phyloP scores from a whole-genome alignment of 2,329 filamentous ascomycete species.

The Aspergillus arachidicola region DNA sequence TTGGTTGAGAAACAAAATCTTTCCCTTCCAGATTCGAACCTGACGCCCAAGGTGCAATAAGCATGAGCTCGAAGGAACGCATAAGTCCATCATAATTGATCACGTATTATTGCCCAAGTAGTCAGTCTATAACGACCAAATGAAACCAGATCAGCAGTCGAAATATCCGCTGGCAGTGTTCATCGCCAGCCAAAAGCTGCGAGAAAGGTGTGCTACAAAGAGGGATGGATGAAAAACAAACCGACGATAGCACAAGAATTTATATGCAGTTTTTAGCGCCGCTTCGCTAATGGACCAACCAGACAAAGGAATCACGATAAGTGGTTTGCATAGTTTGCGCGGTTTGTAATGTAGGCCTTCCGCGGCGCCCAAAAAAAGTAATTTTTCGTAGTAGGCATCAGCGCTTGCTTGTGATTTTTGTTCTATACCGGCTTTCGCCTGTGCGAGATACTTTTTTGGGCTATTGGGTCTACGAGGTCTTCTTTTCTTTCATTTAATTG shows the following conservation, averaged over 20 bases:
- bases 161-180: too few species aligned
- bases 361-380: slow-evolving; percentile 21
- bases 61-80: background rate
- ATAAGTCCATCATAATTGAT: background rate
- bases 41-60: background rate
- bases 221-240: slow-evolving; percentile 53
- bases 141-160: background rate
- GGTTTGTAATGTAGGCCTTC: slow-evolving; percentile 17
- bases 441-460: background rate
- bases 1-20: background rate
- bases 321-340: slow-evolving; percentile 14
- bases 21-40: background rate
- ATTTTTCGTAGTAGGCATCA: slow-evolving; percentile 16
- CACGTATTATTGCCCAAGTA: background rate
- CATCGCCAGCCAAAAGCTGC: background rate
- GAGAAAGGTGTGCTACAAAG: background rate
- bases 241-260: slow-evolving; percentile 47
- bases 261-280: slow-evolving; percentile 3
- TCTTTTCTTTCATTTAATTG: background rate
- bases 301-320: background rate
- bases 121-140: too few species aligned
- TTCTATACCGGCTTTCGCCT: background rate
- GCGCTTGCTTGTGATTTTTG: background rate
- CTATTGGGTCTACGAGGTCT: background rate
- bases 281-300: slow-evolving; percentile 27